Base-by-base conservation (phyloP, 345 rosid genomes). In the Eucalyptus marginata region DNA sequence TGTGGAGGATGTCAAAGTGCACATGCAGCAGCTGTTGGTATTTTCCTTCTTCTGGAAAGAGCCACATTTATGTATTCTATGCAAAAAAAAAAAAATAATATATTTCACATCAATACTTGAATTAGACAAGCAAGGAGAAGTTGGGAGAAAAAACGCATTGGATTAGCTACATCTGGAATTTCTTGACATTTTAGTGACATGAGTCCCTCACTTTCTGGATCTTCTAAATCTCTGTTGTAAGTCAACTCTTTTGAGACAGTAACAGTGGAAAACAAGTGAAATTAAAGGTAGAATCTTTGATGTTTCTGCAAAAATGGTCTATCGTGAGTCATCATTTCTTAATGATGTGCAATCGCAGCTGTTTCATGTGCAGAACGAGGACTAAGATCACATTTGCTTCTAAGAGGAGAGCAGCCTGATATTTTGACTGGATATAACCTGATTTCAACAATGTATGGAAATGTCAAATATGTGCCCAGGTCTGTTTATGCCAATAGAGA, bases 1-100 rank as follows among this genome's bases (percentile, higher is more conserved):
- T 97, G 99, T 90, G 99, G 99, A 89, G 99, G 98, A 88, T 95
- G 98, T 93, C 99, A 96, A 94, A 97, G 98, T 85, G 98, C 98
- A 27, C 98, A 97, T 89, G 91, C 99, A 89, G 96, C 97, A 87
- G 97, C 97, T 87, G 96, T 95, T 91, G 98, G 99, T 93, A 92
- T 92, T 93, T 91, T 89, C 80, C n/a, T 52, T 79, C 33, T 87
- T 54, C 56, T 86, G 68, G 68, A 50, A 46, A 52, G 13, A 33
- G 36, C 54, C 29, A 20, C 87, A 36, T 18, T 50, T 52, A 51
- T 54, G 31, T 33, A 20, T 51, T 86, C 58, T 87, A 5, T 43
- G 64, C 31, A 22, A 33, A 59, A 20, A 86, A n/a, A 47, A n/a
- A 36, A 2, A 36, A n/a, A n/a, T n/a, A n/a, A n/a, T 3, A 31